Base-by-base conservation (phyloP, 352 stramenopile genomes). In the Globisporangium paroecandrum region DNA sequence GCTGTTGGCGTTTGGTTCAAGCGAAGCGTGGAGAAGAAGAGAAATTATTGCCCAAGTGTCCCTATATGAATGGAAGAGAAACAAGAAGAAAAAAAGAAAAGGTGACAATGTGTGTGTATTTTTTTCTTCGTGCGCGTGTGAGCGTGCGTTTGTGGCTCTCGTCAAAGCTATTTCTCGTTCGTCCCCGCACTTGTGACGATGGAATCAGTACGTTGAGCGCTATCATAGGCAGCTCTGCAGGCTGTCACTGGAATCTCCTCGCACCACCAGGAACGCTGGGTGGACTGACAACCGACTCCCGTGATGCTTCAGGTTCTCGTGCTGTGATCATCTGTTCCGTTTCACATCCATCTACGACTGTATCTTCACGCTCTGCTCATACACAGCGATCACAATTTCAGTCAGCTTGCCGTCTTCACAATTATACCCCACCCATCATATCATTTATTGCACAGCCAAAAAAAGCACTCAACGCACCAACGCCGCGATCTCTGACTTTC, bases 401-500 rank as follows among this genome's bases (percentile, higher is more conserved):
- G n/a, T n/a, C n/a, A n/a, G n/a, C n/a, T n/a, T n/a, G n/a, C n/a
- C n/a, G n/a, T n/a, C n/a, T n/a, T n/a, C n/a, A n/a, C n/a, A n/a
- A n/a, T n/a, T n/a, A n/a, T n/a, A n/a, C n/a, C n/a, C n/a, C n/a
- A n/a, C n/a, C n/a, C n/a, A n/a, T n/a, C n/a, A n/a, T n/a, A n/a
- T n/a, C n/a, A n/a, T n/a, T n/a, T n/a, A n/a, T n/a, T n/a, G n/a
- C n/a, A n/a, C n/a, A n/a, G n/a, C n/a, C n/a, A n/a, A n/a, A n/a
- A n/a, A n/a, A n/a, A n/a, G n/a, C n/a, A n/a, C 38, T 18, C 53
- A 58, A 58, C 46, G 6, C 34, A 82, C 76, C 74, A 85, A 22
- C 38, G 77, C 68, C 13, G 73, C 72, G 18, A 85, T 66, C 41
- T 85, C 71, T 6, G 58, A 68, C 22, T 76, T 72, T 27, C 79